Evolutionary conservation across 2,329 filamentous ascomycete genomes (phyloP).

Genomic region (Arachnopeziza araneosa): DNA sequence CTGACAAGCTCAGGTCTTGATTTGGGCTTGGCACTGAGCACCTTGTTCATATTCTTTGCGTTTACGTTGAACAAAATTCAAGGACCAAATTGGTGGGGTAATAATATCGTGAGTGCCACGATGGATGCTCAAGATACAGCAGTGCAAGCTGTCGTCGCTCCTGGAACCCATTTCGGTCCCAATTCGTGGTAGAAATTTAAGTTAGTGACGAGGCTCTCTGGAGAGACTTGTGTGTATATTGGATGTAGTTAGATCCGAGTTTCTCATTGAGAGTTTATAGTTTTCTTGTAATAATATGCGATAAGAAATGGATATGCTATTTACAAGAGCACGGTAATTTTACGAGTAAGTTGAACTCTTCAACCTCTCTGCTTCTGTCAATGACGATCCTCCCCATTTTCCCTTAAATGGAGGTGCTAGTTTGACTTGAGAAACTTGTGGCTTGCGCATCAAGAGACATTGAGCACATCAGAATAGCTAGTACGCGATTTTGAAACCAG

Average conservation of each 20-base stretch:
- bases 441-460: background rate
- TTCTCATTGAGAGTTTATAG: background rate
- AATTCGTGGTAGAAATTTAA: background rate
- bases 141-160: background rate
- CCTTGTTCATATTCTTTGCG: slow-evolving; percentile 65
- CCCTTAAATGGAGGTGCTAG: no score
- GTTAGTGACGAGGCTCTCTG: background rate
- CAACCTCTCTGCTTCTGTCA: background rate
- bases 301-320: background rate
- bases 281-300: background rate
- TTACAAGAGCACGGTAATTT: background rate
- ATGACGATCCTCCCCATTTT: no score
- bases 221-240: background rate
- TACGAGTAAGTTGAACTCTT: background rate
- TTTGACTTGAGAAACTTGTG: background rate
- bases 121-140: background rate
- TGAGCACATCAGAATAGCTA: background rate
- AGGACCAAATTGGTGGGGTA: slow-evolving; percentile 36
- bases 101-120: background rate
- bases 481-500: background rate
- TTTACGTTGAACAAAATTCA: slow-evolving; percentile 47
- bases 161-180: background rate
- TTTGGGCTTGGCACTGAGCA: slow-evolving; percentile 59
- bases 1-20: slow-evolving; percentile 66
- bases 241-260: background rate